Evolutionary conservation across 768 basidiomycete genomes (phyloP).

Genomic region (Collybia nuda): DNA sequence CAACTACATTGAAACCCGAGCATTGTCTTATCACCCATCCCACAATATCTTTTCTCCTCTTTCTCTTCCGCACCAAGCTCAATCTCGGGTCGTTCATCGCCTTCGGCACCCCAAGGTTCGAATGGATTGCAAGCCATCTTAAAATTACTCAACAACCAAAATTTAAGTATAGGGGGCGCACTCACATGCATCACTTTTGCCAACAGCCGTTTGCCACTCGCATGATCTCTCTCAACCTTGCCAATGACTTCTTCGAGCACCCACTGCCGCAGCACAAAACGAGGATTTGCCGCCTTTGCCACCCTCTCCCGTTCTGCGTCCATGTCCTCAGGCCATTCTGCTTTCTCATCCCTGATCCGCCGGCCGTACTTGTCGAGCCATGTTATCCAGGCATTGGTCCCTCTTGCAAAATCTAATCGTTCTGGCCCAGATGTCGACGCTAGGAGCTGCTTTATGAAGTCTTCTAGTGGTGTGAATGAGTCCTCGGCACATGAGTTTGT

Average conservation of each 20-base stretch:
- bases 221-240: conserved; percentile 65
- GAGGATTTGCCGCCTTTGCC: conserved; percentile 71
- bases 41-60: conserved; percentile 77
- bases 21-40: conserved; percentile 71
- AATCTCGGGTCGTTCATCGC: conserved; percentile 37
- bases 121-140: conserved; percentile 90
- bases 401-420: conserved; percentile 40
- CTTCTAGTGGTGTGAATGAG: conserved; percentile 27
- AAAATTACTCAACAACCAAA: background rate
- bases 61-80: conserved; percentile 55
- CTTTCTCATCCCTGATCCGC: conserved; percentile 54
- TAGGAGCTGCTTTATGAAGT: conserved; percentile 46
- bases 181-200: conserved; percentile 81
- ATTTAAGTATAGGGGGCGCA: conserved; percentile 13
- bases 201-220: conserved; percentile 64
- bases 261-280: conserved; percentile 96
- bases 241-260: conserved; percentile 89
- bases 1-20: conserved; percentile 94
- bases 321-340: conserved; percentile 43
- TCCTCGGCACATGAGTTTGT: background rate
- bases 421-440: conserved; percentile 44
- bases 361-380: conserved; percentile 68
- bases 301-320: conserved; percentile 48
- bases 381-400: conserved; percentile 48
- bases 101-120: conserved; percentile 84